A percentile compares a stretch with the other conserved stretches of the same genome.
Conservation (phyloP, 371 early-diverging fungal genomes). For the Apophysomyces variabilis region DNA sequence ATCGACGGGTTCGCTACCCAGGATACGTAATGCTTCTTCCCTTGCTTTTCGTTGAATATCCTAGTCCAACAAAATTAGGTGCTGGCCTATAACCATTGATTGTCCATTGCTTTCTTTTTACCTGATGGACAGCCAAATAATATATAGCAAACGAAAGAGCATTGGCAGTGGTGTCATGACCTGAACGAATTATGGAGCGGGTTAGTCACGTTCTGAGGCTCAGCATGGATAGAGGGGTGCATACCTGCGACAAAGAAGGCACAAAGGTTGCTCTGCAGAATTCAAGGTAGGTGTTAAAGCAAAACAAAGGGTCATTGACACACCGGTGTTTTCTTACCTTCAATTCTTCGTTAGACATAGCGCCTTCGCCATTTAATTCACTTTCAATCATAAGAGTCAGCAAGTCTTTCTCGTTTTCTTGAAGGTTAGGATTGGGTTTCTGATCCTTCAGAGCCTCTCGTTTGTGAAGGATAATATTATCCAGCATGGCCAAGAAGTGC, state of each 20-base stretch:
- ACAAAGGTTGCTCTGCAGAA: conserved; percentile 31
- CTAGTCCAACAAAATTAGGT: conserved; percentile 14
- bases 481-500: conserved; percentile 22
- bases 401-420: conserved; percentile 54
- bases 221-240: conserved; percentile 31
- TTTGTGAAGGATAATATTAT: conserved; percentile 44
- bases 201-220: conserved; percentile 16
- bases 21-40: conserved; percentile 49
- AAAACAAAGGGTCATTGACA: neutral
- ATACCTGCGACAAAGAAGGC: conserved; percentile 51
- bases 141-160: conserved; percentile 47
- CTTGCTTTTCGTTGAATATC: conserved; percentile 55
- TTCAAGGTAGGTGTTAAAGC: neutral
- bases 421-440: neutral
- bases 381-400: conserved; percentile 61
- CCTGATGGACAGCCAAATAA: conserved; percentile 49
- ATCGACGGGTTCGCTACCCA: conserved; percentile 55
- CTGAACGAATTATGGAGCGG: conserved; percentile 14
- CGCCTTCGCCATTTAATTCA: conserved; percentile 33
- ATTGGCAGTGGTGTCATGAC: conserved; percentile 60
- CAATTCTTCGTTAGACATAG: conserved; percentile 42
- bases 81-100: too few relatives aligned
- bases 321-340: conserved; percentile 37
- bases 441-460: conserved; percentile 30
- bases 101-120: conserved; percentile 8